Base-by-base conservation (phyloP, 768 basidiomycete species). In the Boletus edulis region DNA sequence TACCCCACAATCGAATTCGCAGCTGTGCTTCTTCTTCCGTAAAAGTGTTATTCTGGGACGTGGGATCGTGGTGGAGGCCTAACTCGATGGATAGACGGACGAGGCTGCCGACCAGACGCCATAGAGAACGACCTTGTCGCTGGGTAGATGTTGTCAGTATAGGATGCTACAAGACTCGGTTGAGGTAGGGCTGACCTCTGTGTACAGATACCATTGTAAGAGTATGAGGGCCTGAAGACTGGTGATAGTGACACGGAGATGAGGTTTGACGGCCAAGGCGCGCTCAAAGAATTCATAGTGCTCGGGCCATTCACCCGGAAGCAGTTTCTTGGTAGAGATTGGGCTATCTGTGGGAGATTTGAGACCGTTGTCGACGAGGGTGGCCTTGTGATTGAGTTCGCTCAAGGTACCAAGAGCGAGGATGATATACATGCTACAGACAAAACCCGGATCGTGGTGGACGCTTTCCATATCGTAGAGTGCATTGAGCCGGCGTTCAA, bases 121-220 rank as follows among this genome's bases (percentile, higher is more conserved):
- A 94, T 3, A 94, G 75, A 1, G 89, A 87, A 59, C 90, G 83
- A n/a, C 91, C 91, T 80, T 91, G 90, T 60, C 91, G 84, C 91
- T 94, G 63, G 34, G 59, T 20, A 46, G 39, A 45, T 52, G 41
- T 41, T 43, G 41, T 54, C 29, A 29, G 29, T 29, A 29, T 50
- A 63, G 61, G 17, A 57, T 18, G 46, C 31, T 35, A 40, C 9
- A 13, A 22, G 34, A 17, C 24, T 17, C 56, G 11, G 31, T 31
- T 12, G 32, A 46, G 11, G 20, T 4, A 42, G 4, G 18, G 64
- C 80, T 51, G 59, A 89, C 91, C 79, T 93, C 91, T 20, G 86
- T 91, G 63, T 93, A 94, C 20, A 94, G 78, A 70, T 93, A 92
- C 91, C 90, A 93, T 52, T 94, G 92, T 45, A 93, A 70, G 7